phyloP scores from a whole-genome alignment of 768 basidiomycete species.

The Russula compacta region DNA sequence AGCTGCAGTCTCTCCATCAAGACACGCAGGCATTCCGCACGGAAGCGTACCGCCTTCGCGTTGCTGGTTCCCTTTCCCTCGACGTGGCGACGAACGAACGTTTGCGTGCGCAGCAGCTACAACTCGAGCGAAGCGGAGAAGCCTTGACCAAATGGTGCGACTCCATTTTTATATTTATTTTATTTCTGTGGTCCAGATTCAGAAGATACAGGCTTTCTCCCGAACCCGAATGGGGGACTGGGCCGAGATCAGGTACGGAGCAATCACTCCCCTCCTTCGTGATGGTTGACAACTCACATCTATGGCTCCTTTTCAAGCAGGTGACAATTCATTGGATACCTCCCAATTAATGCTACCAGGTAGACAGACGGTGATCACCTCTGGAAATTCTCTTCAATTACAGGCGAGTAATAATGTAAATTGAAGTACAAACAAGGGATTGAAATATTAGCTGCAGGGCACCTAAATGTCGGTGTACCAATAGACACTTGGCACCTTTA shows the following conservation, averaged over 20 bases:
- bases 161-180: neutral
- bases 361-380: neutral
- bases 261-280: neutral
- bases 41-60: slow-evolving; percentile 9
- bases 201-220: slow-evolving; percentile 5
- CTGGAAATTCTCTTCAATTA: slow-evolving; percentile 2
- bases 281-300: neutral
- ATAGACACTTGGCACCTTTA: neutral
- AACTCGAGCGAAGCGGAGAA: slow-evolving; percentile 8
- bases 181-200: neutral
- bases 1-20: neutral
- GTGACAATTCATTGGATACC: neutral
- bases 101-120: neutral
- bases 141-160: slow-evolving; percentile 2
- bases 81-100: neutral
- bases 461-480: neutral
- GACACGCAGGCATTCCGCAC: slow-evolving; percentile 8
- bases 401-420: neutral
- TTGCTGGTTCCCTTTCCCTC: neutral
- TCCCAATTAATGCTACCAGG: neutral
- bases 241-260: neutral
- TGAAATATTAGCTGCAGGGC: neutral
- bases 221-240: slow-evolving; percentile 1
- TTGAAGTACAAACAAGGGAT: too few species aligned
- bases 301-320: neutral